Percentiles rank a stretch among this genome's conserved stretches.
phyloP scores from a whole-genome alignment of 1,139 yeast genomes.

The Suhomyces yuchorum region DNA sequence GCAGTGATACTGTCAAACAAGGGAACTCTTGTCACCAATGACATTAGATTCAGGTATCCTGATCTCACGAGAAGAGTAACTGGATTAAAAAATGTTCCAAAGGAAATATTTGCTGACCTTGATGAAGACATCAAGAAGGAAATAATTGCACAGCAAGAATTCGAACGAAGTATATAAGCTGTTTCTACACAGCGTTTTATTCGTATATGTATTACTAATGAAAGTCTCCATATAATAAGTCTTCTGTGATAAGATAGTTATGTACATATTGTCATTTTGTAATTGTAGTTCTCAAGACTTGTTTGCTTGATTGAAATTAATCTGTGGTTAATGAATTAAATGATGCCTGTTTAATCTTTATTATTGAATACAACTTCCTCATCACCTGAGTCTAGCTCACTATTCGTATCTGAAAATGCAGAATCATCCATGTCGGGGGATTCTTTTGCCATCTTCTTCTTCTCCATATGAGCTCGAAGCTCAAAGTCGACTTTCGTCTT shows the following conservation, averaged over 20 bases:
- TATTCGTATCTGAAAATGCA: conserved; percentile 17
- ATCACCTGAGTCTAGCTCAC: conserved; percentile 31
- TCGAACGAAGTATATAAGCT: conserved; percentile 38
- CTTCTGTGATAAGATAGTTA: background rate
- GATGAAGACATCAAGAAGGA: conserved; percentile 62
- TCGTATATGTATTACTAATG: conserved; percentile 12
- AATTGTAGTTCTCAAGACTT: background rate
- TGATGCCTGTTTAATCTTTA: background rate
- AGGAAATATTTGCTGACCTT: conserved; percentile 56
- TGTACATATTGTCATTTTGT: conserved; percentile 2
- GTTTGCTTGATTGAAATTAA: conserved; percentile 1
- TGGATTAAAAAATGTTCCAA: conserved; percentile 63
- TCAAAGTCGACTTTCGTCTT: conserved; percentile 53
- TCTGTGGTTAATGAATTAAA: conserved; percentile 1
- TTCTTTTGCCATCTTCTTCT: conserved; percentile 28
- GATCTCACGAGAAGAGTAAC: conserved; percentile 52
- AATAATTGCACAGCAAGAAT: conserved; percentile 62
- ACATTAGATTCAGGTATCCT: conserved; percentile 52
- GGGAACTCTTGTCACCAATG: conserved; percentile 30
- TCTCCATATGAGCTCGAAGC: conserved; percentile 51
- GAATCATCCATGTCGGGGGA: conserved; percentile 21
- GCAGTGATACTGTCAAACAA: conserved; percentile 26
- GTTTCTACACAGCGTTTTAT: conserved; percentile 1
- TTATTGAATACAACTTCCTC: conserved; percentile 24
- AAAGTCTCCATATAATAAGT: conserved; percentile 6